Percentiles rank a stretch among this genome's conserved stretches.
Conservation (phyloP, 345 rosid species). For the Sisymbrium irio region DNA sequence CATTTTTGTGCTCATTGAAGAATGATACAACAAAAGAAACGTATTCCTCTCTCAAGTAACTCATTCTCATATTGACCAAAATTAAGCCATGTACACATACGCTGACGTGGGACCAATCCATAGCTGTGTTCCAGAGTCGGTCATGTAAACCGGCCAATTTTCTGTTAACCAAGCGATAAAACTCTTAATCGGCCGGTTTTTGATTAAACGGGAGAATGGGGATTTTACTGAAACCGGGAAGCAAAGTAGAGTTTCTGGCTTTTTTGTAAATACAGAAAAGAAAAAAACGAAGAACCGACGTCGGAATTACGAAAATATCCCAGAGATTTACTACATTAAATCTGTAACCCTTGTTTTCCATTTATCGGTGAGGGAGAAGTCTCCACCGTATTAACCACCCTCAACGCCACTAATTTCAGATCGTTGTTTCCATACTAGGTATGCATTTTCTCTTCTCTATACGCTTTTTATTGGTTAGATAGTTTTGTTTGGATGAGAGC, state of each 20-base stretch:
- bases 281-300: neutral
- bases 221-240: neutral
- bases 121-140: too few species aligned
- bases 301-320: neutral
- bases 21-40: neutral
- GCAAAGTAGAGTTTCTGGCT: neutral
- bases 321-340: neutral
- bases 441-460: neutral
- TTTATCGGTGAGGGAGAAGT: neutral
- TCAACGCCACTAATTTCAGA: neutral
- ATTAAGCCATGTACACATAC: neutral
- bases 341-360: neutral
- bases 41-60: neutral
- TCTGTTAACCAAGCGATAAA: neutral
- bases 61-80: neutral
- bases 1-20: neutral
- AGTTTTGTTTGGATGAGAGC: neutral
- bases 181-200: neutral
- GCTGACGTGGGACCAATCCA: neutral
- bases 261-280: neutral
- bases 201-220: neutral
- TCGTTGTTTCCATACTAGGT: neutral
- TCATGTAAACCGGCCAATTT: neutral
- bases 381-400: neutral
- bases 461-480: neutral